These are phyloP conservation scores for Diospyros kaki DNA, from an alignment of 148 eudicot species.

Conservation along the genomic window DNA sequence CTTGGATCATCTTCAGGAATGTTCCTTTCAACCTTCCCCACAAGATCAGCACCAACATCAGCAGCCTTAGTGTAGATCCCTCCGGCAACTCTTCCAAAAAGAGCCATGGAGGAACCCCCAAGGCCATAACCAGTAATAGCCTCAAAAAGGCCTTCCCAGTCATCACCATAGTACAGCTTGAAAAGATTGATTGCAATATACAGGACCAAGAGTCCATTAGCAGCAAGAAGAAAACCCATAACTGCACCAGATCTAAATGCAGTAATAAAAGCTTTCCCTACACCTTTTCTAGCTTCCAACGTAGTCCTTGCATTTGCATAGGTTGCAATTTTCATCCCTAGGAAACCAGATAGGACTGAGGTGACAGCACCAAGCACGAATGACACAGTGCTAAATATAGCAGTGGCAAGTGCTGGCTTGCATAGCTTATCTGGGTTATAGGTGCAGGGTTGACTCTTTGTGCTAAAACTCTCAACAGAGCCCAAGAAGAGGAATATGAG, in stretches of 20 bases:
- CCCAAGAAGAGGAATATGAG: constrained; percentile 61
- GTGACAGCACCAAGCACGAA: constrained; percentile 57
- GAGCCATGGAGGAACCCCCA: constrained; percentile 92
- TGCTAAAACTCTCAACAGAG: constrained; percentile 60
- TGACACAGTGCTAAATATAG: constrained; percentile 49
- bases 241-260: constrained; percentile 71
- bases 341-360: constrained; percentile 52
- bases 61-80: constrained; percentile 93
- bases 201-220: constrained; percentile 50
- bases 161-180: constrained; percentile 63
- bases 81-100: constrained; percentile 86
- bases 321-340: constrained; percentile 72
- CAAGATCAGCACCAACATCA: constrained; percentile 94
- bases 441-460: constrained; percentile 42
- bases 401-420: constrained; percentile 66
- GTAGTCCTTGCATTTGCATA: constrained; percentile 69
- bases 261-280: constrained; percentile 57
- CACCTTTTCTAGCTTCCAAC: constrained; percentile 62
- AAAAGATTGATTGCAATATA: constrained; percentile 49
- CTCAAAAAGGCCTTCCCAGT: constrained; percentile 72
- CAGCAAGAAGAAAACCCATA: constrained; percentile 79
- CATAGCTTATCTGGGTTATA: constrained; percentile 33
- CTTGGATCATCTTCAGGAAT: constrained; percentile 89
- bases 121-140: constrained; percentile 90
- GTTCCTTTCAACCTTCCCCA: constrained; percentile 83